Conservation (phyloP, 2,329 filamentous ascomycete species). For the Ophiocordyceps camponoti-saundersi region DNA sequence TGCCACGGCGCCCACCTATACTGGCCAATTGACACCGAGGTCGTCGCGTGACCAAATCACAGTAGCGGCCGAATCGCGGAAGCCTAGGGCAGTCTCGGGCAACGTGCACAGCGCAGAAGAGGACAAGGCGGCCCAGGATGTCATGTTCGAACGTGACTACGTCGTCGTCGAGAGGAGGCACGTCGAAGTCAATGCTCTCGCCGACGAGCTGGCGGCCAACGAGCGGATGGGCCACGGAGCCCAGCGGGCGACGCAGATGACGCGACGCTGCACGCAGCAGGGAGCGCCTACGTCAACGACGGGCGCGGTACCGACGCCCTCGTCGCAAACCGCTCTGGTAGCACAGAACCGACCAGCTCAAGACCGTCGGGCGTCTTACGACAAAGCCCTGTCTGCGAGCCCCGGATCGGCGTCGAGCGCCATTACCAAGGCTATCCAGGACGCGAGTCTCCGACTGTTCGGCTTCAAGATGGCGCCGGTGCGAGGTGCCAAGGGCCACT, state of each 20-base stretch:
- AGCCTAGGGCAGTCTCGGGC: slow-evolving; percentile 11
- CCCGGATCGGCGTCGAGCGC: slow-evolving; percentile 65
- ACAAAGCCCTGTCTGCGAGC: slow-evolving; percentile 54
- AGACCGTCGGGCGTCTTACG: slow-evolving; percentile 64
- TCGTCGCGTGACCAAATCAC: slow-evolving; percentile 7
- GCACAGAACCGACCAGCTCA: slow-evolving; percentile 53
- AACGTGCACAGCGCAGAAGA: slow-evolving; percentile 33
- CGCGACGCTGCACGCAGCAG: slow-evolving; percentile 65
- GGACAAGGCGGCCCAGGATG: slow-evolving; percentile 64
- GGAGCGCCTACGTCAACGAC: slow-evolving; percentile 51
- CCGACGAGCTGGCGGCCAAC: slow-evolving; percentile 82
- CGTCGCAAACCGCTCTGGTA: slow-evolving; percentile 60
- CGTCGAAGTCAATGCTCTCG: slow-evolving; percentile 92
- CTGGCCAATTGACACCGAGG: slow-evolving; percentile 11
- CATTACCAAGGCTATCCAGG: slow-evolving; percentile 86
- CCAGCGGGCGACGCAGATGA: slow-evolving; percentile 43
- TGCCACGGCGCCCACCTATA: slow-evolving; percentile 28
- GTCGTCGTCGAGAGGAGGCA: slow-evolving; percentile 89
- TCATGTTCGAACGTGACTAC: slow-evolving; percentile 84
- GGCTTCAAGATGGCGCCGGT: slow-evolving; percentile 55
- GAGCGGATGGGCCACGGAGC: slow-evolving; percentile 40
- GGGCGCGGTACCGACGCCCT: slow-evolving; percentile 49
- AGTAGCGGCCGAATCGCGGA: slow-evolving; percentile 15
- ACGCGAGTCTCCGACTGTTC: slow-evolving; percentile 64
- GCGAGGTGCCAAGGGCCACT: slow-evolving; percentile 45